phyloP scores from a whole-genome alignment of 83 land plant species.

The Picea mariana region DNA sequence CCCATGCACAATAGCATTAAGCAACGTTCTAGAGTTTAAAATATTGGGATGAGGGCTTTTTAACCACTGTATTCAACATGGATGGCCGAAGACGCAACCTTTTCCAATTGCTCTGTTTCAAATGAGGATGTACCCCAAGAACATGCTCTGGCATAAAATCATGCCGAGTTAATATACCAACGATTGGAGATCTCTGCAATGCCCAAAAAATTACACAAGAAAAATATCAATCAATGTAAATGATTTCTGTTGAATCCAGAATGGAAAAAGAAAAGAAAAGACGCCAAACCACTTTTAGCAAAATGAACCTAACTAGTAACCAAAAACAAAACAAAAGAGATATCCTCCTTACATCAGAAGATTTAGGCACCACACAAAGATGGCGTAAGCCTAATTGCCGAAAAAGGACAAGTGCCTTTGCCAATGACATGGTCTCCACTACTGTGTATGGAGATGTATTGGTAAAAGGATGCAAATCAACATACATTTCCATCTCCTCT shows the following conservation, averaged over 20 bases:
- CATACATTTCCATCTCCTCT: slow-evolving; percentile 85
- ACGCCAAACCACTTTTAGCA: not conserved
- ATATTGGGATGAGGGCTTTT: not conserved
- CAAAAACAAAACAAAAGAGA: not conserved
- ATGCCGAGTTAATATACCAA: slow-evolving; percentile 85
- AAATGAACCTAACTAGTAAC: not conserved
- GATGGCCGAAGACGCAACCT: slow-evolving; percentile 38
- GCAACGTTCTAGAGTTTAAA: too few species aligned
- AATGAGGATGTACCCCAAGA: slow-evolving; percentile 43
- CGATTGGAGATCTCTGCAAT: slow-evolving; percentile 79
- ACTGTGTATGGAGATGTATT: slow-evolving; percentile 95
- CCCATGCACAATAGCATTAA: too few species aligned
- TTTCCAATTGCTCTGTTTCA: slow-evolving; percentile 54
- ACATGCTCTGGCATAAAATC: slow-evolving; percentile 89
- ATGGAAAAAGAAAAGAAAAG: not conserved
- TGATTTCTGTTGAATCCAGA: not conserved
- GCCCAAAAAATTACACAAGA: not conserved
- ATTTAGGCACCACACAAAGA: slow-evolving; percentile 81
- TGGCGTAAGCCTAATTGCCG: slow-evolving; percentile 85
- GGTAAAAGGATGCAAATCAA: slow-evolving; percentile 89
- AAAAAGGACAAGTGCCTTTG: slow-evolving; percentile 83
- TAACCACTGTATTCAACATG: not conserved
- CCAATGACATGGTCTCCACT: slow-evolving; percentile 93
- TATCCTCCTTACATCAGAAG: slow-evolving; percentile 50
- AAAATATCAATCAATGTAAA: too few species aligned